Evolutionary conservation across 2,329 filamentous ascomycete species (phyloP), one percentile per base, ranked within the genome.

Genomic region (Aphanoascus verrucosus): DNA sequence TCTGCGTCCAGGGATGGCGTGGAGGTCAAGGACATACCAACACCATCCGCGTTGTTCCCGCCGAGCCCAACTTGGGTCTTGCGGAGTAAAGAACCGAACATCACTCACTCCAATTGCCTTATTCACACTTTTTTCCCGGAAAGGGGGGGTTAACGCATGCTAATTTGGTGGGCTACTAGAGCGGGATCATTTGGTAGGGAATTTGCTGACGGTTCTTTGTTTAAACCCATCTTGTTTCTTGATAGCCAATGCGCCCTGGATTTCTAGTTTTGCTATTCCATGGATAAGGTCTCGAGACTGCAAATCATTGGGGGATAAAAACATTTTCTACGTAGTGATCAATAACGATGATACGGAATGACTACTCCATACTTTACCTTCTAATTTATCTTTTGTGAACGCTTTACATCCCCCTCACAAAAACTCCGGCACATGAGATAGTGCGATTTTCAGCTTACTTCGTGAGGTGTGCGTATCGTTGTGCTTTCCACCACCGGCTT

Each of bases 21-120:
- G 81, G 81, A 62, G 81, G 81, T 49, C 79, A 80, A 77, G 81
- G 81, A 57, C 80, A 84, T 72, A 84, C 81, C 65, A 84, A 84
- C 72, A 84, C 81, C 56, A 71, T 76, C 58, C 74, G 74, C 65
- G 66, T 76, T 53, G 74, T 76, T 41, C 72, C 73, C 44, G 74
- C 73, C 47, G 71, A 74, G 62, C 69, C 71, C 60, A 65, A 70
- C 64, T 64, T 72, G 51, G 69, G 70, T 55, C 65, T 72, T 52
- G 55, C 61, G 5, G 50, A 52, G 12, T 52, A 50, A 50, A 34
- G 5, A 20, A 38, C 8, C 17, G 17, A 41, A 15, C 38, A 41
- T 41, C 38, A 17, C 38, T 14, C 7, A 7, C 20, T 20, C 23
- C 12, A 32, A 32, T n/a, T 42, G 15, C 38, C 12, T 19, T 8